Evolutionary conservation across 2,329 filamentous ascomycete species (phyloP).

Genomic region (Fusarium gaditjirri): DNA sequence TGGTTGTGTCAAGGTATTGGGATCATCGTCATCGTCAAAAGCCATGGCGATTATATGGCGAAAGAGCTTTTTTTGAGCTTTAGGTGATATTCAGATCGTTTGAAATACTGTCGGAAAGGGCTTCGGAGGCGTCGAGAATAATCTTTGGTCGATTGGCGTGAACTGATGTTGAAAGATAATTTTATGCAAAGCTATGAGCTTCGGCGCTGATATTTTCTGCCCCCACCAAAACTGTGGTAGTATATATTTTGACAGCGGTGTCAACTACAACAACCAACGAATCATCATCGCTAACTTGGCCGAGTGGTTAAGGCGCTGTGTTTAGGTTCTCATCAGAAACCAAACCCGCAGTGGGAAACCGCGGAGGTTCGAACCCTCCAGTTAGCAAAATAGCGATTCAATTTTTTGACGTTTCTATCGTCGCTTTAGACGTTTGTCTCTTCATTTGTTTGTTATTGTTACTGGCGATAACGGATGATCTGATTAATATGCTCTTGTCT

Average conservation of each 20-base stretch:
- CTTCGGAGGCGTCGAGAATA: not conserved
- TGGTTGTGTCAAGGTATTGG: conserved; percentile 37
- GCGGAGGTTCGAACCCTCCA: conserved; percentile 42
- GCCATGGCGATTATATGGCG: conserved; percentile 47
- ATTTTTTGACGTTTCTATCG: not conserved
- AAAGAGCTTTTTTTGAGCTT: not conserved
- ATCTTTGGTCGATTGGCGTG: not conserved
- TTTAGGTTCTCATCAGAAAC: conserved; percentile 39
- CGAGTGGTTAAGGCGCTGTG: conserved; percentile 42
- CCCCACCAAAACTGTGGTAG: rapidly evolving
- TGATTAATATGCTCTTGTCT: not conserved
- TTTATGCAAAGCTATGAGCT: conserved; percentile 37
- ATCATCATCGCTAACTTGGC: conserved; percentile 40
- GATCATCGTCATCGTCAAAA: conserved; percentile 58
- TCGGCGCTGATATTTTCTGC: conserved; percentile 5
- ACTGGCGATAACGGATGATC: not conserved
- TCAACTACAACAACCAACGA: not conserved
- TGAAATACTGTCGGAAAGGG: not conserved
- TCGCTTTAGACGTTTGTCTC: too few relatives aligned
- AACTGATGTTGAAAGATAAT: conserved; percentile 31
- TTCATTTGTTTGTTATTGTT: not conserved
- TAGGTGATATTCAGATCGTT: not conserved
- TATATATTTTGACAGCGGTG: rapidly evolving
- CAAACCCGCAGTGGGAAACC: conserved; percentile 42
- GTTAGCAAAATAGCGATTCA: conserved; percentile 31